Evolutionary conservation across 1,139 yeast genomes (phyloP).

Genomic region (Eremothecium sinecaudum): DNA sequence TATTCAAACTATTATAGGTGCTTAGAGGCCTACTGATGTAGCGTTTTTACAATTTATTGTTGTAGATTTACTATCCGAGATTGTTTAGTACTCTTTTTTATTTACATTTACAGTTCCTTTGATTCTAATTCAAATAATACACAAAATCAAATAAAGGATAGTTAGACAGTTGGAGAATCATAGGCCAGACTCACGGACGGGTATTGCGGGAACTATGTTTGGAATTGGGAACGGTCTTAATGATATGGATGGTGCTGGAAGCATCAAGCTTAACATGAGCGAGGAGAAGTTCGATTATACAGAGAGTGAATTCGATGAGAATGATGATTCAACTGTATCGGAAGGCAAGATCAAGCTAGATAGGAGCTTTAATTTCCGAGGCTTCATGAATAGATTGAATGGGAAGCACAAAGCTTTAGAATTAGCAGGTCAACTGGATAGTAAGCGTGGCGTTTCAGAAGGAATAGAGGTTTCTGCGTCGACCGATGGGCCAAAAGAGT

Average conservation of each 20-base stretch:
- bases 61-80: too few species aligned
- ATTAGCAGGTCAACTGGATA: slow-evolving; percentile 16
- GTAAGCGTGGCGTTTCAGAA: slow-evolving; percentile 8
- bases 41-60: too few species aligned
- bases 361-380: slow-evolving; percentile 8
- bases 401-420: slow-evolving; percentile 19
- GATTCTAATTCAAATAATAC: slow-evolving; percentile 1
- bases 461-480: slow-evolving; percentile 2
- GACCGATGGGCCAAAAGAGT: slow-evolving; percentile 2
- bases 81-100: too few species aligned
- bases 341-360: slow-evolving; percentile 7
- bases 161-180: neutral
- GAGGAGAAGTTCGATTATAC: slow-evolving; percentile 16
- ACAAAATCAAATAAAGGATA: slow-evolving; percentile 1
- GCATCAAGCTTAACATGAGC: slow-evolving; percentile 7
- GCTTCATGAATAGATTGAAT: slow-evolving; percentile 16
- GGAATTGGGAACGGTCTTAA: slow-evolving; percentile 9
- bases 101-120: too few species aligned
- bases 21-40: too few species aligned
- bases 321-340: slow-evolving; percentile 10
- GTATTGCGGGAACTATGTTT: slow-evolving; percentile 7
- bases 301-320: slow-evolving; percentile 12
- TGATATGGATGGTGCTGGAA: slow-evolving; percentile 5
- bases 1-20: too few species aligned
- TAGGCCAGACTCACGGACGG: slow-evolving; percentile 1